A percentile compares a stretch with the other conserved stretches of the same genome.
These are phyloP conservation scores for Phytophthora pini DNA, from an alignment of 352 stramenopile species.

Conservation along the genomic window DNA sequence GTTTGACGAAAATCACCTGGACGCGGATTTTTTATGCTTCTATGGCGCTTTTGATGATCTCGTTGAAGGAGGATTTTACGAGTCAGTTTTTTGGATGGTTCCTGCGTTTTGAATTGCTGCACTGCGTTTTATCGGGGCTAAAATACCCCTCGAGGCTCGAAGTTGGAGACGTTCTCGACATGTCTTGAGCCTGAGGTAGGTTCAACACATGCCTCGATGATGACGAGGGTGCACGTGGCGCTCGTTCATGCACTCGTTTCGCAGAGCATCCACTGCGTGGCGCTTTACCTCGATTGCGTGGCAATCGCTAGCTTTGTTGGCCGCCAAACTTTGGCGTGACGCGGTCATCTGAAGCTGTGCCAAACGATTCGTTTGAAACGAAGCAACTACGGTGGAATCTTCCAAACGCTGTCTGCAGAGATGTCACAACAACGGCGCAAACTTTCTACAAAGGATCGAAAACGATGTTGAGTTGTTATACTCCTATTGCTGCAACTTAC, in stretches of 20 bases:
- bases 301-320: too few relatives aligned
- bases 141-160: too few relatives aligned
- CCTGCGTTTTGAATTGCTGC: neutral
- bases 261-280: neutral
- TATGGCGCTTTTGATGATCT: slow-evolving; percentile 5
- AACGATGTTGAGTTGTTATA: neutral
- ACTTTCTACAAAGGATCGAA: neutral
- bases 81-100: slow-evolving; percentile 3
- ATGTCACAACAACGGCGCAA: slow-evolving; percentile 3
- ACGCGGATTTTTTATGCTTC: slow-evolving; percentile 9
- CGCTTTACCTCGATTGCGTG: too few relatives aligned
- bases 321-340: too few relatives aligned
- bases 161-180: too few relatives aligned
- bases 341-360: slow-evolving; percentile 4
- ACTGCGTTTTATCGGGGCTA: too few relatives aligned
- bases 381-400: neutral
- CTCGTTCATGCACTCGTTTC: slow-evolving; percentile 1
- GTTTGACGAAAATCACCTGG: slow-evolving; percentile 3
- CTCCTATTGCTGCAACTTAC: slow-evolving; percentile 13
- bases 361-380: too few relatives aligned
- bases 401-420: neutral
- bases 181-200: neutral
- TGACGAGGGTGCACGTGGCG: slow-evolving; percentile 29
- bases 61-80: slow-evolving; percentile 12
- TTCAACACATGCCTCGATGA: slow-evolving; percentile 21